Percentiles rank a stretch among this genome's conserved stretches.
Evolutionary conservation across 2,329 filamentous ascomycete genomes (phyloP).

Genomic region (Xylariaceae sp.): DNA sequence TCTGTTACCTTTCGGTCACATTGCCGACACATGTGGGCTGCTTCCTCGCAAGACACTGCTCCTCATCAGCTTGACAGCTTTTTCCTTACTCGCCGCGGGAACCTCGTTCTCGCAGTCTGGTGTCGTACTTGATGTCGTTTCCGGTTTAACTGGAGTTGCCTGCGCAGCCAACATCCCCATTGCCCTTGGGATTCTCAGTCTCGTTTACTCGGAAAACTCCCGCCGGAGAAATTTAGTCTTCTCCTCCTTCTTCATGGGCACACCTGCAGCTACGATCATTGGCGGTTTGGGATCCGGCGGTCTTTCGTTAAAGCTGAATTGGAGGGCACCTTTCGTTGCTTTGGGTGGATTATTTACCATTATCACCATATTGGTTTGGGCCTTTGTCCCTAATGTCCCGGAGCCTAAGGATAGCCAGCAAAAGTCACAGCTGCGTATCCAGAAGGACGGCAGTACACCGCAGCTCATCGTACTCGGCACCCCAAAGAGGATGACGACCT

Average conservation of each 20-base stretch:
- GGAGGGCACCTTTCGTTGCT: slow-evolving; percentile 32
- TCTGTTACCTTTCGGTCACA: slow-evolving; percentile 31
- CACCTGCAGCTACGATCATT: slow-evolving; percentile 31
- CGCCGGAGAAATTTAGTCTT: slow-evolving; percentile 33
- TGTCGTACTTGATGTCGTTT: slow-evolving; percentile 30
- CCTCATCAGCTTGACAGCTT: slow-evolving; percentile 27
- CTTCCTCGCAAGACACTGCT: slow-evolving; percentile 31
- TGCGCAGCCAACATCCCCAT: slow-evolving; percentile 33
- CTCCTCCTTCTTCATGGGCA: slow-evolving; percentile 33
- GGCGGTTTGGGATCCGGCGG: slow-evolving; percentile 33
- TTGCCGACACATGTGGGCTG: slow-evolving; percentile 28
- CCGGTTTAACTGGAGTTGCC: slow-evolving; percentile 31
- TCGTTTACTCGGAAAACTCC: slow-evolving; percentile 30
- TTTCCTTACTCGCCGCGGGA: slow-evolving; percentile 28
- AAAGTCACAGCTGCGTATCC: slow-evolving; percentile 19
- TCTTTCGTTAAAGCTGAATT: slow-evolving; percentile 27
- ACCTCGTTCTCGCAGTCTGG: slow-evolving; percentile 28
- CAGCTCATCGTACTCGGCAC: slow-evolving; percentile 21
- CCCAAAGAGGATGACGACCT: slow-evolving; percentile 14
- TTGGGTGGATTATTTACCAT: slow-evolving; percentile 28
- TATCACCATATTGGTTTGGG: slow-evolving; percentile 26
- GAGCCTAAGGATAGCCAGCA: slow-evolving; percentile 19
- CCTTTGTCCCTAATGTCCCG: slow-evolving; percentile 28
- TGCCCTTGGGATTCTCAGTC: slow-evolving; percentile 31
- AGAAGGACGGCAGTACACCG: slow-evolving; percentile 19